A percentile compares a stretch with the other conserved stretches of the same genome.
phyloP scores from a whole-genome alignment of 805 yeast species.

The Teunomyces barrocoloradensis region DNA sequence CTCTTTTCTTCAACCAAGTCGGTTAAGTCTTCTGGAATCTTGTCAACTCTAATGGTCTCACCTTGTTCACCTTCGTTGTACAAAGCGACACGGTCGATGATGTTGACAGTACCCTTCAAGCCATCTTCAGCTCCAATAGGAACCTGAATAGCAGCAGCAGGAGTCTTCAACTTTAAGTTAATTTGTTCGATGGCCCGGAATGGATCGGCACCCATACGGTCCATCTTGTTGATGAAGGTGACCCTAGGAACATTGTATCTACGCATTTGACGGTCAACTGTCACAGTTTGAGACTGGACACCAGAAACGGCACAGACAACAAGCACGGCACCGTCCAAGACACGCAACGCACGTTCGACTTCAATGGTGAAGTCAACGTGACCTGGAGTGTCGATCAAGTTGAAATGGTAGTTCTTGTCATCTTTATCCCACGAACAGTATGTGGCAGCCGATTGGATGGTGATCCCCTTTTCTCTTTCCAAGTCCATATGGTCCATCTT shows the following conservation, averaged over 20 bases:
- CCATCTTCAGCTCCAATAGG: conserved; percentile 94
- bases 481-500: conserved; percentile 99
- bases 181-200: conserved; percentile 92
- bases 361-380: conserved; percentile 98
- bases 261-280: conserved; percentile 98
- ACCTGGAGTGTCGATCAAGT: conserved; percentile 97
- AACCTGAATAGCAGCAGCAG: conserved; percentile 97
- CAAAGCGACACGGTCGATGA: conserved; percentile 81
- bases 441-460: conserved; percentile 98
- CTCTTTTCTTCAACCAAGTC: conserved; percentile 91
- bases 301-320: conserved; percentile 99
- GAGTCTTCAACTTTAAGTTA: conserved; percentile 79
- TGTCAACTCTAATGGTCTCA: conserved; percentile 61
- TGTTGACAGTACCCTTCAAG: conserved; percentile 85
- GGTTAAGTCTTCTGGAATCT: conserved; percentile 74
- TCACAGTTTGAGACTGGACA: conserved; percentile 97
- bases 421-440: conserved; percentile 94
- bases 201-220: conserved; percentile 98
- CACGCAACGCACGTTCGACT: conserved; percentile 98
- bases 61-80: conserved; percentile 92
- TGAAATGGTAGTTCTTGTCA: conserved; percentile 71
- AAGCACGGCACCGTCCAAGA: conserved; percentile 95
- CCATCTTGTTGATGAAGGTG: conserved; percentile 97
- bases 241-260: conserved; percentile 96
- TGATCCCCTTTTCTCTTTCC: conserved; percentile 97